These are phyloP conservation scores for Leccinum aurantiacum DNA, from an alignment of 768 basidiomycete species.

Conservation along the genomic window DNA sequence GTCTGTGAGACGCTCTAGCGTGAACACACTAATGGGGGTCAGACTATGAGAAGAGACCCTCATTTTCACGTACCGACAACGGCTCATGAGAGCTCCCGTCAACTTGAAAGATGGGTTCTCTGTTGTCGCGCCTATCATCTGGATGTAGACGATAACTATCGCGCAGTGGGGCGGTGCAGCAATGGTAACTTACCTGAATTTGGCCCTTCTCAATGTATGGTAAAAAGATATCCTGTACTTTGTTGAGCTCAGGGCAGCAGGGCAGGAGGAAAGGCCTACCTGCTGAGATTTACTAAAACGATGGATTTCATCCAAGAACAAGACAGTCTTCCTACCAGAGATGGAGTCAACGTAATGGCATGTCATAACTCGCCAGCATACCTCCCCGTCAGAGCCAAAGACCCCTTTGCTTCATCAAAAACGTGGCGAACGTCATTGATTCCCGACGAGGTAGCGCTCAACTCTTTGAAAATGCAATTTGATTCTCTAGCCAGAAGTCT, in stretches of 20 bases:
- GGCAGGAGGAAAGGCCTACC: constrained; percentile 32
- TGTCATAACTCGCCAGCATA: constrained; percentile 22
- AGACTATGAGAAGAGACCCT: constrained; percentile 6
- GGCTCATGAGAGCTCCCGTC: constrained; percentile 68
- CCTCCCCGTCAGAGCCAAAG: constrained; percentile 65
- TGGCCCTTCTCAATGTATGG: constrained; percentile 79
- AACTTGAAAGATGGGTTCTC: constrained; percentile 89
- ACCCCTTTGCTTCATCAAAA: constrained; percentile 73
- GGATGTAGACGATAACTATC: background rate
- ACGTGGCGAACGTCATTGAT: constrained; percentile 70
- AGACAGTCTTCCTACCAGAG: constrained; percentile 55
- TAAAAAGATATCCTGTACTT: constrained; percentile 67
- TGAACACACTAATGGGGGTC: constrained; percentile 60
- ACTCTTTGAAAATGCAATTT: constrained; percentile 66
- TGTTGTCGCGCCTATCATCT: constrained; percentile 83
- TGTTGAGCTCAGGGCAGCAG: constrained; percentile 9
- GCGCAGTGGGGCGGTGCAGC: constrained; percentile 1
- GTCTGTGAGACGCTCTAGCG: constrained; percentile 64
- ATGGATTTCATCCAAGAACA: constrained; percentile 87
- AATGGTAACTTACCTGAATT: constrained; percentile 49
- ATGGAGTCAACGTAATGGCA: constrained; percentile 5
- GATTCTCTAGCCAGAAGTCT: constrained; percentile 62
- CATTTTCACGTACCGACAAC: constrained; percentile 59
- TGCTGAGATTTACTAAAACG: constrained; percentile 74
- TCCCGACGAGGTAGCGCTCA: constrained; percentile 70